Conservation (phyloP, 2,329 filamentous ascomycete species). For the Trichocomaceae sp. region DNA sequence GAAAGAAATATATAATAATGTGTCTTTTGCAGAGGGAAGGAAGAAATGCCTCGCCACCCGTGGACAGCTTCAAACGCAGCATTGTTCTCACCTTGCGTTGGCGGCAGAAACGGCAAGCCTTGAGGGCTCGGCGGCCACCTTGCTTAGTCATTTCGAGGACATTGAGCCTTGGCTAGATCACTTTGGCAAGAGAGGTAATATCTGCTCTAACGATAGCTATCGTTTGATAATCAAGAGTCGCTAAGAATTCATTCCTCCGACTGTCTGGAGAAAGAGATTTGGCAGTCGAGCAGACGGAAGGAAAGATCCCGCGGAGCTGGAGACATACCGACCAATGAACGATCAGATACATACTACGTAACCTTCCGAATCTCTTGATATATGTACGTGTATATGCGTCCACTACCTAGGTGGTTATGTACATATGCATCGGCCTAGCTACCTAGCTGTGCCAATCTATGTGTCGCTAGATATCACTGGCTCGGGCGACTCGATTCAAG, state of each 20-base stretch:
- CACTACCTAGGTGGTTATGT: neutral
- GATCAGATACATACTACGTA: too few species aligned
- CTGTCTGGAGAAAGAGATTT: neutral
- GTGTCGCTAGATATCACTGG: neutral
- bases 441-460: neutral
- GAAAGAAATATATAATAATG: neutral
- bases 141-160: slow-evolving; percentile 6
- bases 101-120: slow-evolving; percentile 11
- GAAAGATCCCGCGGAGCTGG: neutral
- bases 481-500: neutral
- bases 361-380: too few species aligned
- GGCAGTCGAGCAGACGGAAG: neutral
- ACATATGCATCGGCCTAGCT: neutral
- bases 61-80: too few species aligned
- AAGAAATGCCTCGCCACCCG: neutral
- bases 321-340: neutral
- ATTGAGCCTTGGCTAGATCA: neutral
- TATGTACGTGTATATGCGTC: too few species aligned
- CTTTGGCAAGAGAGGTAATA: neutral
- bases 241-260: neutral
- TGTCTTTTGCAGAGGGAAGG: neutral
- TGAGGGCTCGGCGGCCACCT: slow-evolving; percentile 5
- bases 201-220: neutral
- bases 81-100: slow-evolving; percentile 9
- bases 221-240: neutral